phyloP scores from a whole-genome alignment of 2,329 filamentous ascomycete genomes.

The Claviceps monticola region DNA sequence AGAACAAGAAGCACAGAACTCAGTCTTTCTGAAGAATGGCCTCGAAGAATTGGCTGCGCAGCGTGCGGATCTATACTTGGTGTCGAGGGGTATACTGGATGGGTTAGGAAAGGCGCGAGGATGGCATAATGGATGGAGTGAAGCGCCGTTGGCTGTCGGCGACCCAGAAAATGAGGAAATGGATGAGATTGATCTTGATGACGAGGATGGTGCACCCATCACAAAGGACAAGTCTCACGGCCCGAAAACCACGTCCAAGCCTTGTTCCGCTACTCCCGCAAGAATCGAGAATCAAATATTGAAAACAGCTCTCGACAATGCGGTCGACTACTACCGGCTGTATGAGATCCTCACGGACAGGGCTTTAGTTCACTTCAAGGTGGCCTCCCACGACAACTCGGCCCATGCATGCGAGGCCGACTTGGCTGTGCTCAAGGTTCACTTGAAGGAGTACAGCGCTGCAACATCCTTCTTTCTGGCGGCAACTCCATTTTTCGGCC shows the following conservation, averaged over 20 bases:
- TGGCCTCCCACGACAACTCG: conserved; percentile 65
- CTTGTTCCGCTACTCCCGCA: conserved; percentile 12
- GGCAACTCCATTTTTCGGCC: conserved; percentile 66
- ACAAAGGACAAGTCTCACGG: conserved; percentile 2
- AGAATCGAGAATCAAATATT: conserved; percentile 36
- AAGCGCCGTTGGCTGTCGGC: conserved; percentile 37
- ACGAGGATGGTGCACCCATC: conserved; percentile 17
- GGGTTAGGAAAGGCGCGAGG: conserved; percentile 54
- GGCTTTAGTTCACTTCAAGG: conserved; percentile 67
- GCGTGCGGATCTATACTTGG: conserved; percentile 66
- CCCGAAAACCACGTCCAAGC: neutral
- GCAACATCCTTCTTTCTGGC: conserved; percentile 68
- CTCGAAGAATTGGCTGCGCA: conserved; percentile 71
- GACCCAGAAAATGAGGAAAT: conserved; percentile 32
- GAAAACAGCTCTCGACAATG: conserved; percentile 44
- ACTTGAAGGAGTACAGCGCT: conserved; percentile 55
- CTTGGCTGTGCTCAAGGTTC: conserved; percentile 71
- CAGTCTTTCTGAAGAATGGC: conserved; percentile 46
- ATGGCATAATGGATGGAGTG: conserved; percentile 67
- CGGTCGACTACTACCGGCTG: conserved; percentile 49
- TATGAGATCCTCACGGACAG: conserved; percentile 73
- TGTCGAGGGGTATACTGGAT: conserved; percentile 70
- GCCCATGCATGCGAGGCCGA: conserved; percentile 70
- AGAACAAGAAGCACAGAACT: conserved; percentile 25
- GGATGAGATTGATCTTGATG: conserved; percentile 43